Evolutionary conservation across 2,329 filamentous ascomycete genomes (phyloP), one percentile per base, ranked within the genome.

Genomic region (Lasiodiplodia sp.): DNA sequence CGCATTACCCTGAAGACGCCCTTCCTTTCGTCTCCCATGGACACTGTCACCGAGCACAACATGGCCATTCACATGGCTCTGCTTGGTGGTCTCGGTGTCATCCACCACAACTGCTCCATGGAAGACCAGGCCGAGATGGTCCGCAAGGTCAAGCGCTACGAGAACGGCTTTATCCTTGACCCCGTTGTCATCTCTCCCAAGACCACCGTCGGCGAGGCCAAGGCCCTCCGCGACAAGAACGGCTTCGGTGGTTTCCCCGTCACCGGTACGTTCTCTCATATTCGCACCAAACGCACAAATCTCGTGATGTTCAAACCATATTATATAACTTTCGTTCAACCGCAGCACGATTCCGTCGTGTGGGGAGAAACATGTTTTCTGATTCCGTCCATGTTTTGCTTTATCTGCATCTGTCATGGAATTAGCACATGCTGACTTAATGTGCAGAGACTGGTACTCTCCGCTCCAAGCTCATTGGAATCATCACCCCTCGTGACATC

Each of bases 251-350:
- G 96, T 76, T 98, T 97, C 84, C 96, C 96, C 70, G 95, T 99
- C 69, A 99, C 96, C 83, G 96, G 96, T 99, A 86, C 87, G 95
- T 71, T 71, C 67, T 68, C 58, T 70, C 71, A 69, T 70, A 69
- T 72, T 71, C 49, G 51, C 51, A 12, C 49, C 18, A 57, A 23
- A 23, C 37, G 21, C 31, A 23, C 53, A 38, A 68, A 79, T 83
- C 83, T 75, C 82, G 85, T 94, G 92, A 97, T 97, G 96, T 88
- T 79, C 82, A 85, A 87, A 83, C 85, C 86, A 87, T 81, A 81
- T 76, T 79, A 85, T 88, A 92, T 97, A 98, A 98, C 96, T 99
- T 99, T 99, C 96, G 96, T 99, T 99, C 96, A 95, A 95, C 96
- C 93, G 93, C 87, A 96, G 91, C 44, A 58, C 88, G 91, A 92